Evolutionary conservation across 176 grass and related monocot genomes (phyloP).

Genomic region (Oryza punctata): DNA sequence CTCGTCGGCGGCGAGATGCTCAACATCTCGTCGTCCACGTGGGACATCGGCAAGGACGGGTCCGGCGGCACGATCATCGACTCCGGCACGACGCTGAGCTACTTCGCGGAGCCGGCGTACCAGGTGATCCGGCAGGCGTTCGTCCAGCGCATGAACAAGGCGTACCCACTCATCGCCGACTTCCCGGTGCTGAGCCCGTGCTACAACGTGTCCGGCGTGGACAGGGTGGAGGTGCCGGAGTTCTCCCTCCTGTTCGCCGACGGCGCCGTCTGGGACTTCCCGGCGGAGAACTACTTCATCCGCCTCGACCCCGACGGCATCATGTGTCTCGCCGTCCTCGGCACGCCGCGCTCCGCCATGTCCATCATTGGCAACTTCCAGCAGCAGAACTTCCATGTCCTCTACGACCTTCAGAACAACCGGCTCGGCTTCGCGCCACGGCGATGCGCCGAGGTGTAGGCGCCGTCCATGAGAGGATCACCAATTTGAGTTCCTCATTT

Average conservation of each 20-base stretch:
- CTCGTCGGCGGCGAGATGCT: conserved; percentile 63
- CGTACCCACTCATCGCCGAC: conserved; percentile 53
- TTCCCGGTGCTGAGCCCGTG: conserved; percentile 81
- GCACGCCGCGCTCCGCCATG: conserved; percentile 58
- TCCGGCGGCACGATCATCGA: conserved; percentile 88
- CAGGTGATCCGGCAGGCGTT: conserved; percentile 65
- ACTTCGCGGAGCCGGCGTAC: conserved; percentile 87
- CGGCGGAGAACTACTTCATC: conserved; percentile 92
- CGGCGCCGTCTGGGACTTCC: conserved; percentile 87
- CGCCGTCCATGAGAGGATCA: background rate
- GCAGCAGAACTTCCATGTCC: conserved; percentile 95
- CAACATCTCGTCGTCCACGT: conserved; percentile 39
- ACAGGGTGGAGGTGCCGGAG: conserved; percentile 67
- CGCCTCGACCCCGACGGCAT: conserved; percentile 61
- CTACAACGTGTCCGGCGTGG: conserved; percentile 82
- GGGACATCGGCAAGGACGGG: conserved; percentile 52
- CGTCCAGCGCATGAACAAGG: conserved; percentile 38
- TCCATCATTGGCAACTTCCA: conserved; percentile 92
- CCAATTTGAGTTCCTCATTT: conserved; percentile 21
- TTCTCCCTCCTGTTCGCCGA: conserved; percentile 65
- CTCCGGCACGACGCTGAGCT: conserved; percentile 94
- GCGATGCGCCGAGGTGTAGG: conserved; percentile 72
- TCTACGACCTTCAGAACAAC: conserved; percentile 70
- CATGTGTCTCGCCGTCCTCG: conserved; percentile 78
- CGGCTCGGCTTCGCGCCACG: conserved; percentile 79